Percentiles rank a stretch among this genome's conserved stretches.
These are phyloP conservation scores for Cicer yamashitae DNA, from an alignment of 306 rosid genomes.

Conservation along the genomic window DNA sequence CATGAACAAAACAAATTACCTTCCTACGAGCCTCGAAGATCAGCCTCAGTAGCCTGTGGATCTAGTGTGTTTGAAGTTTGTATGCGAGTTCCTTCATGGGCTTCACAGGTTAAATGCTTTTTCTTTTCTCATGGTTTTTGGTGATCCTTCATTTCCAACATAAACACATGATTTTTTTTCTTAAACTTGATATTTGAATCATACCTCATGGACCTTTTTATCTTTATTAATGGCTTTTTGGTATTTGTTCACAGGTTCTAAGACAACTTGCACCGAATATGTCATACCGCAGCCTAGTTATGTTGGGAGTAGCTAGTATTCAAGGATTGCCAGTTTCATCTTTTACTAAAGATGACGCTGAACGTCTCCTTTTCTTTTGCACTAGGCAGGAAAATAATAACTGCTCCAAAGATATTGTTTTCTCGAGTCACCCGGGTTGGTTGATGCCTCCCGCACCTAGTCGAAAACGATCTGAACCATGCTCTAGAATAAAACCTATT, in stretches of 20 bases:
- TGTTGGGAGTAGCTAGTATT: constrained; percentile 86
- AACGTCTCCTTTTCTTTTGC: constrained; percentile 88
- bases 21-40: constrained; percentile 77
- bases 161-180: neutral
- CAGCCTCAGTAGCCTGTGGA: constrained; percentile 92
- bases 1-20: constrained; percentile 58
- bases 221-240: constrained; percentile 36
- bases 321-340: constrained; percentile 96
- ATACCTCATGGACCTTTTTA: constrained; percentile 7
- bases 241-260: constrained; percentile 69
- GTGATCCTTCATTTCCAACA: neutral
- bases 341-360: constrained; percentile 80
- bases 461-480: constrained; percentile 65
- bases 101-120: constrained; percentile 71
- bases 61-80: constrained; percentile 87
- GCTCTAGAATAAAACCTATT: constrained; percentile 48
- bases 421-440: constrained; percentile 72
- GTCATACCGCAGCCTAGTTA: constrained; percentile 83
- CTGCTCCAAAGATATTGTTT: constrained; percentile 45
- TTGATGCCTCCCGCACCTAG: constrained; percentile 82
- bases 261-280: constrained; percentile 92
- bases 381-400: constrained; percentile 52
- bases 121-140: constrained; percentile 36
- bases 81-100: constrained; percentile 91
- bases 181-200: neutral